Percentiles rank a stretch among this genome's conserved stretches.
phyloP scores from a whole-genome alignment of 225 moss, liverwort and hornwort genomes.

The Polytrichum formosum region DNA sequence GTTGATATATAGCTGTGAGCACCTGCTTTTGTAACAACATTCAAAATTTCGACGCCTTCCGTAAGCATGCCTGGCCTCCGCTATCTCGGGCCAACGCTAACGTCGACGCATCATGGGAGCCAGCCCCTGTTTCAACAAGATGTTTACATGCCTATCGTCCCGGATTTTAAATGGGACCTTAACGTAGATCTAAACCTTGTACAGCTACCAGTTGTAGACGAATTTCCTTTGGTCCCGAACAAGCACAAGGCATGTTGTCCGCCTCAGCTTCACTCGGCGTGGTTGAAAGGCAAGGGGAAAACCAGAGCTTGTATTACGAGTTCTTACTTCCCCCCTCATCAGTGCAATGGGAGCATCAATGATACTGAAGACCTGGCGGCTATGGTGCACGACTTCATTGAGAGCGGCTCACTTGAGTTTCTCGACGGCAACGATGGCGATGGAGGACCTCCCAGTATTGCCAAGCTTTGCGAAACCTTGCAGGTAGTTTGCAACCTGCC shows the following conservation, averaged over 20 bases:
- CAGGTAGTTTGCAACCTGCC: slow-evolving; percentile 36
- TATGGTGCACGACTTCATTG: slow-evolving; percentile 69
- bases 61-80: slow-evolving; percentile 52
- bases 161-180: slow-evolving; percentile 26
- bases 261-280: slow-evolving; percentile 22
- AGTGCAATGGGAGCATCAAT: slow-evolving; percentile 32
- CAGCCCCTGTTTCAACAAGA: slow-evolving; percentile 18
- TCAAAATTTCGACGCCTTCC: slow-evolving; percentile 50
- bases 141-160: slow-evolving; percentile 12
- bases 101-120: slow-evolving; percentile 16
- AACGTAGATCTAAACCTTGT: slow-evolving; percentile 30
- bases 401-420: slow-evolving; percentile 44
- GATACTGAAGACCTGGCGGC: slow-evolving; percentile 69
- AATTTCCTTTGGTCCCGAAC: slow-evolving; percentile 23
- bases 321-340: slow-evolving; percentile 10
- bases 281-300: slow-evolving; percentile 25
- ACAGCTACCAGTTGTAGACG: slow-evolving; percentile 23
- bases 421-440: slow-evolving; percentile 55
- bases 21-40: slow-evolving; percentile 7
- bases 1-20: neutral
- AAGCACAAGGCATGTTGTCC: slow-evolving; percentile 34
- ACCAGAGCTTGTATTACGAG: slow-evolving; percentile 9
- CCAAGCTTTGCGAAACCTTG: slow-evolving; percentile 46
- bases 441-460: slow-evolving; percentile 33
- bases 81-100: slow-evolving; percentile 28